phyloP scores from a whole-genome alignment of 2,329 filamentous ascomycete genomes.

The Colletotrichum noveboracense region DNA sequence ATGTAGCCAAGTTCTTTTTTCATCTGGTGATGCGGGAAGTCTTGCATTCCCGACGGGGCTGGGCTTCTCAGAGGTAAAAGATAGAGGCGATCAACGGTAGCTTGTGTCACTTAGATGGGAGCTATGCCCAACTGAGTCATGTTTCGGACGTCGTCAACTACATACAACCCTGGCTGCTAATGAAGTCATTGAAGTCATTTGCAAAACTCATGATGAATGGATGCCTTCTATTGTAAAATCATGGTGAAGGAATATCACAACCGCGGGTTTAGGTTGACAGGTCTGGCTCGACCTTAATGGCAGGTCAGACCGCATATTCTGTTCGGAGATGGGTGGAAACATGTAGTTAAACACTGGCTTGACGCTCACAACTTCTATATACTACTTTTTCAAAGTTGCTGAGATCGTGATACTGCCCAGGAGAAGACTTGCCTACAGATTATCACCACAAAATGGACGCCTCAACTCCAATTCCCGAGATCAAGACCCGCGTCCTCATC shows the following conservation, averaged over 20 bases:
- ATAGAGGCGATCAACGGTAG: background rate
- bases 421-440: background rate
- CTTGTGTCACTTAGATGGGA: background rate
- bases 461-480: no score
- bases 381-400: background rate
- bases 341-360: background rate
- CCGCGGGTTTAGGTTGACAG: background rate
- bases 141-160: background rate
- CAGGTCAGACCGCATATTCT: background rate
- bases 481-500: conserved; percentile 43
- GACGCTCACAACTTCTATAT: background rate
- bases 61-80: background rate
- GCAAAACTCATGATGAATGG: background rate
- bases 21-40: background rate
- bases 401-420: background rate
- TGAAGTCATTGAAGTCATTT: background rate
- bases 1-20: background rate
- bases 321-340: background rate
- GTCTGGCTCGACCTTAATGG: background rate
- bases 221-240: fast-evolving
- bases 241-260: background rate
- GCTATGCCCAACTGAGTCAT: background rate
- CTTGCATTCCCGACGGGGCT: background rate
- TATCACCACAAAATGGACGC: background rate
- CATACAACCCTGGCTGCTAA: background rate